Conservation (phyloP, 2,329 filamentous ascomycete species). For the Scedosporium minutisporum region DNA sequence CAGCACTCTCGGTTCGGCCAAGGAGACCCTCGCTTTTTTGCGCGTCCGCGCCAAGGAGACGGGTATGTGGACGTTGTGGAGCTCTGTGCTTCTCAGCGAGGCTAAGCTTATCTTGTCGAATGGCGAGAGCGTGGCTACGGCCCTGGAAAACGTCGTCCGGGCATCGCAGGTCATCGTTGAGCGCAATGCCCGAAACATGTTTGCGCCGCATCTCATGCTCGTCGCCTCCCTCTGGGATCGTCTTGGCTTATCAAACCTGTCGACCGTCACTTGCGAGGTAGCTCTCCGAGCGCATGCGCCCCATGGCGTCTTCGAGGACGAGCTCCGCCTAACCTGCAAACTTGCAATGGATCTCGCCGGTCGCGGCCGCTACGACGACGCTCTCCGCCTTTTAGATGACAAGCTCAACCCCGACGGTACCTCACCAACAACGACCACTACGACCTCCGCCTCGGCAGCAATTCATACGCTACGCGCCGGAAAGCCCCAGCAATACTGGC, state of each 20-base stretch:
- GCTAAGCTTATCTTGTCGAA: conserved; percentile 69
- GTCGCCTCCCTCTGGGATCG: conserved; percentile 66
- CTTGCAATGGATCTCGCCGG: conserved; percentile 52
- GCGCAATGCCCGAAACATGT: conserved; percentile 61
- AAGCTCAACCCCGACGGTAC: conserved; percentile 35
- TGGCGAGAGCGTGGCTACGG: conserved; percentile 53
- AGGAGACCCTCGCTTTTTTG: conserved; percentile 73
- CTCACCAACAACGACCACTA: conserved; percentile 36
- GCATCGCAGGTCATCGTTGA: conserved; percentile 75
- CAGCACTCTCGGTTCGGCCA: conserved; percentile 66
- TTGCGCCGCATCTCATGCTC: conserved; percentile 65
- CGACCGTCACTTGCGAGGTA: conserved; percentile 56
- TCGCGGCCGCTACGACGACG: conserved; percentile 61
- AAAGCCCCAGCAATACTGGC: conserved; percentile 67
- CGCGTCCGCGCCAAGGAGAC: conserved; percentile 78
- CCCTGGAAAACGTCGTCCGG: conserved; percentile 71
- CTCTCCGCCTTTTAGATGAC: conserved; percentile 40
- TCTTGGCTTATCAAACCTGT: conserved; percentile 51
- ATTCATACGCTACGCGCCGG: conserved; percentile 50
- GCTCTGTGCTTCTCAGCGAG: conserved; percentile 75
- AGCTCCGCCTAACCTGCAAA: conserved; percentile 63
- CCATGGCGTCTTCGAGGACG: conserved; percentile 58
- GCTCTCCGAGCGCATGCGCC: conserved; percentile 64
- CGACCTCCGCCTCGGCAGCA: conserved; percentile 35
- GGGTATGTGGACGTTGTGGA: conserved; percentile 77